Conservation (phyloP, 2,329 filamentous ascomycete species). For the Penicillium nordicum region DNA sequence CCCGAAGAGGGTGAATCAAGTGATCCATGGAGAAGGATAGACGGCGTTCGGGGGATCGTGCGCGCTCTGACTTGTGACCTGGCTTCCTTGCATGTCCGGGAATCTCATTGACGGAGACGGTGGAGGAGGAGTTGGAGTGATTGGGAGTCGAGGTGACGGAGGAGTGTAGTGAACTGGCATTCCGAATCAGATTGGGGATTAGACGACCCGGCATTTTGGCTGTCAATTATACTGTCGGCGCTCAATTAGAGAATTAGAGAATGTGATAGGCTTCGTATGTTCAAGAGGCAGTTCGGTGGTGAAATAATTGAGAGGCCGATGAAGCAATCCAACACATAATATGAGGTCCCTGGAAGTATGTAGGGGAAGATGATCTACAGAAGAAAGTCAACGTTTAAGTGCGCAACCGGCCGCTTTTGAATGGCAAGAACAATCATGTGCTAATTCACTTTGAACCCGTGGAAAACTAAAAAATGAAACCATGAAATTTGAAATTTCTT, state of each 20-base stretch:
- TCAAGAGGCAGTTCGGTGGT: conserved; percentile 28
- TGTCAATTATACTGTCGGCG: neutral
- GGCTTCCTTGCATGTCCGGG: conserved; percentile 28
- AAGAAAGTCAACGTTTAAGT: conserved; percentile 12
- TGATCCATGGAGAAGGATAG: conserved; percentile 45
- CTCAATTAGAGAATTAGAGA: neutral
- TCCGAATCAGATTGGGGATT: conserved; percentile 40
- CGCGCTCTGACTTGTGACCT: conserved; percentile 25
- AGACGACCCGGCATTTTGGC: conserved; percentile 41
- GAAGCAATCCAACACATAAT: conserved; percentile 17
- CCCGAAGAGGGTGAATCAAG: conserved; percentile 42
- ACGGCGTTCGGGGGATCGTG: conserved; percentile 39
- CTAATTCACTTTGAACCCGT: conserved; percentile 18
- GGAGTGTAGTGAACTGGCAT: conserved; percentile 31
- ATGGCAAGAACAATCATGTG: conserved; percentile 24
- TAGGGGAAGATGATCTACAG: conserved; percentile 8
- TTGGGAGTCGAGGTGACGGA: conserved; percentile 26
- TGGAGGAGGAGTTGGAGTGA: conserved; percentile 37
- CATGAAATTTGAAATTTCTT: neutral
- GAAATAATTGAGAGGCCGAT: conserved; percentile 18
- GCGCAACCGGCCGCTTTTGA: conserved; percentile 20
- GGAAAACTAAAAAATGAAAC: conserved; percentile 17
- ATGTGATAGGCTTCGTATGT: neutral
- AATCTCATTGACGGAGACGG: conserved; percentile 39
- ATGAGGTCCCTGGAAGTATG: conserved; percentile 6